Conservation (phyloP, 495 filamentous ascomycete species). For the Pseudevernia furfuracea region DNA sequence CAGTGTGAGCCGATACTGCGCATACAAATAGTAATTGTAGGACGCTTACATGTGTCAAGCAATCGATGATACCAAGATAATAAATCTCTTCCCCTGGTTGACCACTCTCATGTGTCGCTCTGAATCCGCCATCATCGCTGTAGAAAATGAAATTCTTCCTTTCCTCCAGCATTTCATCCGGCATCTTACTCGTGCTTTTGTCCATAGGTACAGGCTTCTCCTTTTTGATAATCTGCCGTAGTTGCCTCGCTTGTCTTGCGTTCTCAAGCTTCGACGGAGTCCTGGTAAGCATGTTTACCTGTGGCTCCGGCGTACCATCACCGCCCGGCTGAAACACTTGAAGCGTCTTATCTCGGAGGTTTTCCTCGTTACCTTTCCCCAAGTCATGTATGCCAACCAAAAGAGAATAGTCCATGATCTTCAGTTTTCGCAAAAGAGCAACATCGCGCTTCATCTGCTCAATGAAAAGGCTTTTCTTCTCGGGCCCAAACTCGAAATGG, state of each 20-base stretch:
- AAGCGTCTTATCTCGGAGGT: conserved; percentile 87
- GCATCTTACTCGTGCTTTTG: conserved; percentile 75
- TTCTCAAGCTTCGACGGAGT: conserved; percentile 94
- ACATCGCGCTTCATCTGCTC: conserved; percentile 86
- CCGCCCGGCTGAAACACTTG: conserved; percentile 93
- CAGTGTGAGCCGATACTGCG: conserved; percentile 13
- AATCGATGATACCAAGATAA: conserved; percentile 96
- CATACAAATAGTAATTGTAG: background rate
- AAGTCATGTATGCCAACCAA: conserved; percentile 91
- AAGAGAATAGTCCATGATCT: conserved; percentile 99
- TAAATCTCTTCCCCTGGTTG: conserved; percentile 84
- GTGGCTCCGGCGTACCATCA: conserved; percentile 47
- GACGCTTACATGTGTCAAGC: conserved; percentile 78
- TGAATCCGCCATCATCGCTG: conserved; percentile 85
- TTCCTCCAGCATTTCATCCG: conserved; percentile 70
- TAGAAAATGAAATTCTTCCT: conserved; percentile 72
- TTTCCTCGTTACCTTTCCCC: conserved; percentile 84
- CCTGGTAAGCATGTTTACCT: conserved; percentile 63
- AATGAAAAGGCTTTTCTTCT: conserved; percentile 78
- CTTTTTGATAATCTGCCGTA: conserved; percentile 84
- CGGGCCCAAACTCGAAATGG: conserved; percentile 76
- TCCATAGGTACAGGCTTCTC: conserved; percentile 90
- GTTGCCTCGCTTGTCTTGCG: conserved; percentile 81
- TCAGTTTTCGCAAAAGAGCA: conserved; percentile 68
- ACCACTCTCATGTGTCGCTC: conserved; percentile 88